These are phyloP conservation scores for Dictyostelium discoideum DNA, from an alignment of 78 protist genomes.

Conservation along the genomic window dicty_2.7 NC_007091.3:4827501-4828000, in stretches of 20 bases:
- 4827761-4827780: conserved; percentile 61
- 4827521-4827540: neutral
- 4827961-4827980: neutral
- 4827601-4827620: conserved; percentile 48
- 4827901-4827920: neutral
- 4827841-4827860: neutral
- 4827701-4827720: conserved; percentile 84
- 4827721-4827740: conserved; percentile 57
- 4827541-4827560: neutral
- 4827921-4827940: neutral
- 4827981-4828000: neutral
- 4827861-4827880: neutral
- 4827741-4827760: conserved; percentile 83
- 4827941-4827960: neutral
- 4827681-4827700: conserved; percentile 88
- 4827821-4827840: neutral
- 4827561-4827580: too few species aligned
- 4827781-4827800: conserved; percentile 34
- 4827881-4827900: neutral
- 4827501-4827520: neutral
- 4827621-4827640: conserved; percentile 85
- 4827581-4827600: too few species aligned
- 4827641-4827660: conserved; percentile 86
- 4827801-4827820: conserved; percentile 10
- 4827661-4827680: conserved; percentile 90